Percentiles rank a stretch among this genome's conserved stretches.
phyloP scores from a whole-genome alignment of 768 basidiomycete species.

The Pisolithus microcarpus region DNA sequence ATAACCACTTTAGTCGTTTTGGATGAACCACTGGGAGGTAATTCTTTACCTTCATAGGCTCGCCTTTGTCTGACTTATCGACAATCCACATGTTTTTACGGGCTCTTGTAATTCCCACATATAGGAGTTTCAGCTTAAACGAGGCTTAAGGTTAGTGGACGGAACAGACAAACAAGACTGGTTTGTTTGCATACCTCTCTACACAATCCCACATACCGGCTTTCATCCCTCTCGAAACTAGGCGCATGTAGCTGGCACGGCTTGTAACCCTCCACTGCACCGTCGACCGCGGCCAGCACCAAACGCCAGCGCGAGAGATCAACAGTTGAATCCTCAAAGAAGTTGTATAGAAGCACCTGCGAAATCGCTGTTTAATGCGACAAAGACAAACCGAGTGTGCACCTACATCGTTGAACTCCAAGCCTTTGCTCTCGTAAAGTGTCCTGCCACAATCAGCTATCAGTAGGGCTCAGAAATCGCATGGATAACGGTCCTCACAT shows the following conservation, averaged over 20 bases:
- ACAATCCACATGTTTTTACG: slow-evolving; percentile 65
- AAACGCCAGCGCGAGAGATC: slow-evolving; percentile 53
- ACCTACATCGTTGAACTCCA: slow-evolving; percentile 19
- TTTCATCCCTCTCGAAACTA: slow-evolving; percentile 36
- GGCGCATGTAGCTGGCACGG: slow-evolving; percentile 29
- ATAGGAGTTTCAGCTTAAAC: slow-evolving; percentile 54
- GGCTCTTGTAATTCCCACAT: slow-evolving; percentile 66
- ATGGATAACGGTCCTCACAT: slow-evolving; percentile 34
- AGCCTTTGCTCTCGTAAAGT: slow-evolving; percentile 27
- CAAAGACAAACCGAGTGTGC: background rate
- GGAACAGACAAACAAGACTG: background rate
- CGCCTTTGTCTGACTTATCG: slow-evolving; percentile 49
- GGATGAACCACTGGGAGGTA: slow-evolving; percentile 10
- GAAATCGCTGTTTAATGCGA: background rate
- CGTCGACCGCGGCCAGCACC: slow-evolving; percentile 37
- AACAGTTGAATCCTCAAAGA: slow-evolving; percentile 58
- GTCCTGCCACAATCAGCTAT: slow-evolving; percentile 14
- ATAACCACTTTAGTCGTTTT: slow-evolving; percentile 23
- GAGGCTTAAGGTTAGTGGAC: background rate
- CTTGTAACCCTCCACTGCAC: slow-evolving; percentile 9
- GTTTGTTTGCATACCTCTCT: slow-evolving; percentile 38
- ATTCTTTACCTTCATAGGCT: slow-evolving; percentile 47
- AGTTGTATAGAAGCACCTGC: slow-evolving; percentile 68
- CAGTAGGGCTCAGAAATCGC: background rate
- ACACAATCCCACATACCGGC: slow-evolving; percentile 49